phyloP scores from a whole-genome alignment of 2,329 filamentous ascomycete genomes.

The Pseudopithomyces maydicus region DNA sequence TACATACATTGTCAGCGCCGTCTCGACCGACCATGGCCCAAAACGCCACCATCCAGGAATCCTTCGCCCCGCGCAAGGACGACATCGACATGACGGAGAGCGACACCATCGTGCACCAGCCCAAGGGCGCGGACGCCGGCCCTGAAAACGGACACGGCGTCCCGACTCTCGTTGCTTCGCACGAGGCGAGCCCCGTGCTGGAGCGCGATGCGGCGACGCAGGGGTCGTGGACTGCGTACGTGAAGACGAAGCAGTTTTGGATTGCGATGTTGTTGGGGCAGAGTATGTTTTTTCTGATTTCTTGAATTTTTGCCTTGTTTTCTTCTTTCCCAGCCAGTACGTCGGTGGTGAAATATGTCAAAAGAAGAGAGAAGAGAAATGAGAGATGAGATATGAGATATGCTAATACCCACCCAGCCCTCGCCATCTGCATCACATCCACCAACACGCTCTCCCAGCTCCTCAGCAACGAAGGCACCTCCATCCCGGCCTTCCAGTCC shows the following conservation, averaged over 20 bases:
- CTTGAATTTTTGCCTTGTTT: no score
- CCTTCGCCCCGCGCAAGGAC: conserved; percentile 16
- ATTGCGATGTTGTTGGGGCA: conserved; percentile 76
- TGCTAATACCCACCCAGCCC: conserved; percentile 19
- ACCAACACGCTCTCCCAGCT: conserved; percentile 90
- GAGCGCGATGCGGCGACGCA: conserved; percentile 46
- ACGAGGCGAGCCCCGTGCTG: conserved; percentile 23
- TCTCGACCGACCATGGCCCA: conserved; percentile 21
- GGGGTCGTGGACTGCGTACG: conserved; percentile 67
- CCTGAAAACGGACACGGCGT: conserved; percentile 35
- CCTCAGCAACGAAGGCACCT: conserved; percentile 70
- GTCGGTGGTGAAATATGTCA: no score
- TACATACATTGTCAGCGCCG: no score
- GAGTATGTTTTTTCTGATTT: conserved; percentile 36
- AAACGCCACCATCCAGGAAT: neutral
- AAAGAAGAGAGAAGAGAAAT: no score
- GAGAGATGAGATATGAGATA: no score
- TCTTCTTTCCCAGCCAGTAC: no score
- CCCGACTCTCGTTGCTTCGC: conserved; percentile 11
- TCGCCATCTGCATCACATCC: conserved; percentile 80
- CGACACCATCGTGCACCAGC: conserved; percentile 24
- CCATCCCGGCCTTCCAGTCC: conserved; percentile 92
- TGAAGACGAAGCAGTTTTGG: conserved; percentile 87
- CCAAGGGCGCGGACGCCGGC: conserved; percentile 26
- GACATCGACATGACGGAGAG: conserved; percentile 19